These are phyloP conservation scores for Neurospora sp. DNA, from an alignment of 495 filamentous ascomycete genomes.

Conservation along the genomic window DNA sequence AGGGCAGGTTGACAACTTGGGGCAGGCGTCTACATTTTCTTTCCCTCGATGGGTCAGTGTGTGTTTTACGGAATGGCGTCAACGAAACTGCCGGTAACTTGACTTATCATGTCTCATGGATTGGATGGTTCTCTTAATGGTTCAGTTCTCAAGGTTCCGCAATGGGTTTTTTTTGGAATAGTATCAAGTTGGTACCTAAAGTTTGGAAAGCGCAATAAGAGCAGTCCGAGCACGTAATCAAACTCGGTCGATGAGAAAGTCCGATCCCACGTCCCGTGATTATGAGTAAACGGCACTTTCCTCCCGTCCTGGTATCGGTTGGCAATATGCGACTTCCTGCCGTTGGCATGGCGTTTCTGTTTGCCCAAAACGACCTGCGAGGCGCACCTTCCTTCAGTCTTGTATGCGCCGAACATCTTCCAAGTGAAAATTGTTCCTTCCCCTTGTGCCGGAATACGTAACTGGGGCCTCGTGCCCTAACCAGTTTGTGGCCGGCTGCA, in stretches of 20 bases:
- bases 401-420: not conserved
- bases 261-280: not conserved
- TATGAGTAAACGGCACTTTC: not conserved
- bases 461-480: not conserved
- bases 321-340: not conserved
- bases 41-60: not conserved
- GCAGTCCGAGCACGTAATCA: not conserved
- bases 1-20: not conserved
- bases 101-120: not conserved
- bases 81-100: not conserved
- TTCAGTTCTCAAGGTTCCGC: not conserved
- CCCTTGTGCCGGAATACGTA: not conserved
- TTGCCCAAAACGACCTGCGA: not conserved
- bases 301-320: not conserved
- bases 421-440: not conserved
- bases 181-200: not conserved
- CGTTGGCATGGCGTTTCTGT: not conserved
- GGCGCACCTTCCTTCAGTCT: not conserved
- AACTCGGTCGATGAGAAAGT: not conserved
- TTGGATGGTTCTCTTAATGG: not conserved
- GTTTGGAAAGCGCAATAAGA: not conserved
- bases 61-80: not conserved
- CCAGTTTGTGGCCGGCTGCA: not conserved
- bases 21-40: not conserved
- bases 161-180: not conserved